A percentile compares a stretch with the other conserved stretches of the same genome.
Evolutionary conservation across 2,329 filamentous ascomycete species (phyloP).

Genomic region (Aureobasidium namibiae): DNA sequence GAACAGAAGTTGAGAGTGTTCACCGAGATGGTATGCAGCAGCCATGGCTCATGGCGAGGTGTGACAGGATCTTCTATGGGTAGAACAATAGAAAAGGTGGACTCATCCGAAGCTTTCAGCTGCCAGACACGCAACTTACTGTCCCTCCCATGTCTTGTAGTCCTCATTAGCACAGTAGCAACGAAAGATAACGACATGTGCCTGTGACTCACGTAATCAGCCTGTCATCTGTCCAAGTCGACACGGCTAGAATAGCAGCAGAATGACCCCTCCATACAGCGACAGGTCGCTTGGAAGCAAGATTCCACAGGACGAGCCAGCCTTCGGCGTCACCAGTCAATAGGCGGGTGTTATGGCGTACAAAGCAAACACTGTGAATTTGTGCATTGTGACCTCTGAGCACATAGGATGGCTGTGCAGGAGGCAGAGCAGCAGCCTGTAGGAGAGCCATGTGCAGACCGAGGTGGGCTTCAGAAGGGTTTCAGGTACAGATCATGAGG

Average conservation of each 20-base stretch:
- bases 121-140: constrained; percentile 82
- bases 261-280: constrained; percentile 84
- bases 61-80: constrained; percentile 55
- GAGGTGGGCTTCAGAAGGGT: background rate
- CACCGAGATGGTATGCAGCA: constrained; percentile 74
- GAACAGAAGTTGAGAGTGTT: constrained; percentile 95
- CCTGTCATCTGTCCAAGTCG: constrained; percentile 61
- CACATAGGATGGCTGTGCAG: constrained; percentile 57
- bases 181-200: background rate
- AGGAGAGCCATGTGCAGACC: background rate
- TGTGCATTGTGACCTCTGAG: constrained; percentile 78
- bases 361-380: constrained; percentile 69
- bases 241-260: constrained; percentile 65
- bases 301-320: constrained; percentile 78
- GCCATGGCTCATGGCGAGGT: constrained; percentile 61
- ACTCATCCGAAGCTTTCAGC: constrained; percentile 53
- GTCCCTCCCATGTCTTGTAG: constrained; percentile 77
- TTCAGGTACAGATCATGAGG: constrained; percentile 8
- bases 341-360: constrained; percentile 65
- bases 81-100: constrained; percentile 55
- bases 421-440: constrained; percentile 26
- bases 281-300: constrained; percentile 69
- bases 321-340: constrained; percentile 85
- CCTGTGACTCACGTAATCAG: constrained; percentile 68
- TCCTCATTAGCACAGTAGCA: background rate